Conservation (phyloP, 1,284 basidiomycete species). For the Ceratobasidium sp. region DNA sequence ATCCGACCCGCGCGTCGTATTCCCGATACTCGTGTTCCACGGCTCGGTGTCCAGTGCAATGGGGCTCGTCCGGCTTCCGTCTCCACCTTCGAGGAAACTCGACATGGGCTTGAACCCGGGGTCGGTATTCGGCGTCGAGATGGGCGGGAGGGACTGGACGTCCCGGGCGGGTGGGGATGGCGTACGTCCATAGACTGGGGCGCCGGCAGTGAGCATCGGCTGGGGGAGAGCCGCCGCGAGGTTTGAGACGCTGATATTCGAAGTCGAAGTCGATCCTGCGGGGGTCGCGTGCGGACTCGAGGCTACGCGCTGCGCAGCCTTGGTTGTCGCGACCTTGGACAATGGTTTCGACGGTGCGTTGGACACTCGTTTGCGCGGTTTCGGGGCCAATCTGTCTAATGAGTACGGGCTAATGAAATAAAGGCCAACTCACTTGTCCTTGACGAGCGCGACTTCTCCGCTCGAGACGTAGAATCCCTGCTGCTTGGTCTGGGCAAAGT, state of each 20-base stretch:
- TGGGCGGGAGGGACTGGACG: conserved; percentile 2
- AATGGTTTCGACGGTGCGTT: conserved; percentile 20
- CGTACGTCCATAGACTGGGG: conserved; percentile 29
- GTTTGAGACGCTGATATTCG: conserved; percentile 11
- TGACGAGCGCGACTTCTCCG: conserved; percentile 83
- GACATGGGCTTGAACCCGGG: conserved; percentile 18
- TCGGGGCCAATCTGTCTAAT: conserved; percentile 9
- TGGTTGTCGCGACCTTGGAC: conserved; percentile 23
- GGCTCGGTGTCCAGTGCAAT: conserved; percentile 57
- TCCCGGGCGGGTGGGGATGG: conserved; percentile 9
- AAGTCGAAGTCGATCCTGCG: neutral
- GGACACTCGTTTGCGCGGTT: conserved; percentile 27
- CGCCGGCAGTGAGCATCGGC: conserved; percentile 33
- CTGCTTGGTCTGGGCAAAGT: conserved; percentile 91
- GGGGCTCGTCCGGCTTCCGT: conserved; percentile 62
- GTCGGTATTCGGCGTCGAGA: conserved; percentile 18
- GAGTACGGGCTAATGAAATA: conserved; percentile 8
- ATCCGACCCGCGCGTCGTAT: conserved; percentile 5
- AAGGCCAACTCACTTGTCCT: conserved; percentile 59
- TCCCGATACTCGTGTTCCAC: conserved; percentile 37
- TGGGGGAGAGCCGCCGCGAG: conserved; percentile 15
- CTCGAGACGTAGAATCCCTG: conserved; percentile 92
- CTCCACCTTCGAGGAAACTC: conserved; percentile 42
- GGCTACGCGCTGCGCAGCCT: conserved; percentile 16
- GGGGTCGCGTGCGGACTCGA: neutral